Evolutionary conservation across 805 yeast species (phyloP).

Genomic region (Teunomyces atbi): DNA sequence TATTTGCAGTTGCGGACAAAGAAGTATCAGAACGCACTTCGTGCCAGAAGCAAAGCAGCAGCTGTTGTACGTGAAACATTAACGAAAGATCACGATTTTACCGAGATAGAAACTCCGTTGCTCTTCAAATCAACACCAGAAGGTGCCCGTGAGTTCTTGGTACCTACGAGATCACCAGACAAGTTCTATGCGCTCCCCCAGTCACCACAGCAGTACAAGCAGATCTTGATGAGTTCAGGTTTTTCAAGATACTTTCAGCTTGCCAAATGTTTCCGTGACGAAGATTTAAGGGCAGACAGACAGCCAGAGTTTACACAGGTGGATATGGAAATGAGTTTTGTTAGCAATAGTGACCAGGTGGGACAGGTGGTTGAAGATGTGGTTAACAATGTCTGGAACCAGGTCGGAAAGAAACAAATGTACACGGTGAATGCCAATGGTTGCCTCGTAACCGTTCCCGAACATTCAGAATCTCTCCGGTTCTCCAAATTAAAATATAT

Average conservation of each 20-base stretch:
- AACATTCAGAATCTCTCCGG: slow-evolving; percentile 9
- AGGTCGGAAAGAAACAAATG: slow-evolving; percentile 39
- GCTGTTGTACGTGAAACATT: slow-evolving; percentile 43
- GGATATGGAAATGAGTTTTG: slow-evolving; percentile 92
- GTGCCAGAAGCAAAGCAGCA: slow-evolving; percentile 56
- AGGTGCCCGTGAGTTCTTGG: slow-evolving; percentile 94
- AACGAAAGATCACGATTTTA: slow-evolving; percentile 46
- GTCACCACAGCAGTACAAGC: slow-evolving; percentile 97
- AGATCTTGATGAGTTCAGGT: slow-evolving; percentile 92
- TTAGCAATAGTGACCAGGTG: slow-evolving; percentile 63
- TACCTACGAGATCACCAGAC: slow-evolving; percentile 71
- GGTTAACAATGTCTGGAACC: slow-evolving; percentile 55
- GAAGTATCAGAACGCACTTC: slow-evolving; percentile 53
- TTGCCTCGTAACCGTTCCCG: slow-evolving; percentile 23
- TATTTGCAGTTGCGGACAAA: slow-evolving; percentile 74
- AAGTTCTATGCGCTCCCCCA: slow-evolving; percentile 89
- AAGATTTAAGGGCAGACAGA: slow-evolving; percentile 89
- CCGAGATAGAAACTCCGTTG: slow-evolving; percentile 89
- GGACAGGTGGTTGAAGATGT: slow-evolving; percentile 59
- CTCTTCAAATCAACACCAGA: slow-evolving; percentile 96
- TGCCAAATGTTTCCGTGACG: slow-evolving; percentile 95
- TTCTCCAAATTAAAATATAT: slow-evolving; percentile 53
- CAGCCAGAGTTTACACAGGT: slow-evolving; percentile 98
- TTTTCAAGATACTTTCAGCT: slow-evolving; percentile 82
- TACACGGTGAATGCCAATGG: slow-evolving; percentile 35